Conservation (phyloP, 495 filamentous ascomycete genomes). For the Cercophora newfieldiana region DNA sequence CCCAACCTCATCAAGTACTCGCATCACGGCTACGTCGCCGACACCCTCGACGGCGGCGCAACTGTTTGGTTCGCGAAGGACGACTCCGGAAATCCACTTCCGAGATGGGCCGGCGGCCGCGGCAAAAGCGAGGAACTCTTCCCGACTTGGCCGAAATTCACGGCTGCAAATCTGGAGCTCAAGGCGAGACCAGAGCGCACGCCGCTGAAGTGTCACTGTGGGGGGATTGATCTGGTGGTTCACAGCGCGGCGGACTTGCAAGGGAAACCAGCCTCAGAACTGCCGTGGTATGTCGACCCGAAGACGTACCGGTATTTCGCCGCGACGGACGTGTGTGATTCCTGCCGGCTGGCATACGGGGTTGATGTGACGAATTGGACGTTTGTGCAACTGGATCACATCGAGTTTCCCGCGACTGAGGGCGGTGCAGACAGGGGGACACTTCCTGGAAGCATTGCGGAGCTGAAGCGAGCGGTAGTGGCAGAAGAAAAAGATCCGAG, state of each 20-base stretch:
- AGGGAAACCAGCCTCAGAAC: not conserved
- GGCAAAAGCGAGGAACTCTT: not conserved
- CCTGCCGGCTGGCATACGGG: not conserved
- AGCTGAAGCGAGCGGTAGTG: not conserved
- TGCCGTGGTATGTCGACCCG: constrained; percentile 4
- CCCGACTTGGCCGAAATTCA: not conserved
- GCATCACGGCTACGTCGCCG: not conserved
- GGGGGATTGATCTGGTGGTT: not conserved
- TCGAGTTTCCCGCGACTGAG: not conserved
- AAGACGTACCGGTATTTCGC: not conserved
- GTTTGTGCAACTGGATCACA: not conserved
- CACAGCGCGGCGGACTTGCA: not conserved
- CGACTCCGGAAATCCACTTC: not conserved
- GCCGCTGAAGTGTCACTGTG: not conserved
- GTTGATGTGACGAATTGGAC: not conserved
- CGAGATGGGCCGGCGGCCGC: not conserved
- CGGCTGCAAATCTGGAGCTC: not conserved
- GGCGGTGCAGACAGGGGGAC: not conserved
- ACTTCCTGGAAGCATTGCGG: not conserved
- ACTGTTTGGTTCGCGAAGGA: not conserved
- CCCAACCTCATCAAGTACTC: not conserved
- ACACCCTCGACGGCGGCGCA: constrained; percentile 2
- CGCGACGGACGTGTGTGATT: not conserved
- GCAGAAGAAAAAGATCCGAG: not conserved
- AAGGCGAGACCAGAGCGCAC: not conserved